Base-by-base conservation (phyloP, 345 rosid genomes). In the Fremontodendron californicum region DNA sequence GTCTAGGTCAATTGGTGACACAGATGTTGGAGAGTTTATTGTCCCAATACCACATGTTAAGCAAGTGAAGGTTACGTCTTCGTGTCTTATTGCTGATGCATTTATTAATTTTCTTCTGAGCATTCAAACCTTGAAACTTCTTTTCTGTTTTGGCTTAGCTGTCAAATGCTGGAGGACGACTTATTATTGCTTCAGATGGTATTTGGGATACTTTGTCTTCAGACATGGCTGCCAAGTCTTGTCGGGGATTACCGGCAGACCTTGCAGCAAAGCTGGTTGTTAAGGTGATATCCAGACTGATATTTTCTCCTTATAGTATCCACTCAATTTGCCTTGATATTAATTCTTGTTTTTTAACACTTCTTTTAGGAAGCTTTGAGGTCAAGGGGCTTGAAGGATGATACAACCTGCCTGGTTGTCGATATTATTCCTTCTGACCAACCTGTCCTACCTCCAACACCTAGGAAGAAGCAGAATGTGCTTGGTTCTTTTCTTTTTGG, bases 11-110 rank as follows among this genome's bases (percentile, higher is more conserved):
- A 96, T 96, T 80, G 99, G 99, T 39, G 99, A 96, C 83, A 92
- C 97, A 2, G 99, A 96, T 83, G 99, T 96, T 27, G 99, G 99
- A 21, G 98, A 96, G 83, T 96, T 85, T 82, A 94, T 96, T 73
- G 99, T 94, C 77, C 99, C 99, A 35, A 88, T 94, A 81, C 98
- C 99, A 1, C 98, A 96, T 78, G 99, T 96, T 70, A 96, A 96
- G 84, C 99, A 96, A 94, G 99, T 96, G 76, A 96, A 96, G 91
- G 99, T 92, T 68, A 84, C 80, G 9, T 74, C 42, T 57, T 78
- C 75, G 10, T 52, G 48, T 78, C 23, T 67, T 11, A 8, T 25
- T 27, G 57, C 9, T 64, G 51, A 60, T 67, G 39, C 31, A 25
- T 68, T 25, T 75, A 18, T 31, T 19, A 43, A 61, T 69, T 63